Base-by-base conservation (phyloP, 441 rosid genomes). In the Bruguiera hainesii region DNA sequence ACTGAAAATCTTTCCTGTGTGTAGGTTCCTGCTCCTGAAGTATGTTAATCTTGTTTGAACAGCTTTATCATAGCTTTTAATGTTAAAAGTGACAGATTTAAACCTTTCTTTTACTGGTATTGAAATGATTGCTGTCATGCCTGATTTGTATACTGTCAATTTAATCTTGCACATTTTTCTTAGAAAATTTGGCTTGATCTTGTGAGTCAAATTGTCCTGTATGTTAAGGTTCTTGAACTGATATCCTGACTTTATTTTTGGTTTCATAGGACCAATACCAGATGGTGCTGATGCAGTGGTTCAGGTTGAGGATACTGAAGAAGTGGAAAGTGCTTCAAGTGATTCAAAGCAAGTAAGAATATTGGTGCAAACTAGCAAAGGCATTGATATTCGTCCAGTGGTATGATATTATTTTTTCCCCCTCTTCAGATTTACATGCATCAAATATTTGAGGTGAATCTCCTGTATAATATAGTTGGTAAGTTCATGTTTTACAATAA, bases 221-320 rank as follows among this genome's bases (percentile, higher is more conserved):
- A 51, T 33, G 31, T 31, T 7, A n/a, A 19, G 42, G 48, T 48
- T 19, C 19, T 15, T 23, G 7, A 28, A 56, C 49, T 62, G 49
- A 23, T 31, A 62, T n/a, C 49, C 48, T 68, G 25, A 59, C 25
- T 37, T 26, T 28, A 30, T 35, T 33, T 60, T 16, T 62, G 6
- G 6, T 49, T 42, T 60, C 67, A 20, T 73, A 92, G 99, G 99
- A 71, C 97, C 95, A 25, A 90, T 92, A 63, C 98, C 98, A 18
- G 90, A 95, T 81, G 96, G 98, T 60, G 98, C 99, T 25, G 97
- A 92, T 82, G 95, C 96, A 61, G 98, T 95, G 74, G 87, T 92
- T 78, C 99, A 95, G 84, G 97, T 95, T 64, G 99, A 95, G 84
- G 88, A 92, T 78, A 89, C 97, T 63, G 76, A 84, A 79, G 76